phyloP scores from a whole-genome alignment of 2,329 filamentous ascomycete species.

The Passalora sequoiae region DNA sequence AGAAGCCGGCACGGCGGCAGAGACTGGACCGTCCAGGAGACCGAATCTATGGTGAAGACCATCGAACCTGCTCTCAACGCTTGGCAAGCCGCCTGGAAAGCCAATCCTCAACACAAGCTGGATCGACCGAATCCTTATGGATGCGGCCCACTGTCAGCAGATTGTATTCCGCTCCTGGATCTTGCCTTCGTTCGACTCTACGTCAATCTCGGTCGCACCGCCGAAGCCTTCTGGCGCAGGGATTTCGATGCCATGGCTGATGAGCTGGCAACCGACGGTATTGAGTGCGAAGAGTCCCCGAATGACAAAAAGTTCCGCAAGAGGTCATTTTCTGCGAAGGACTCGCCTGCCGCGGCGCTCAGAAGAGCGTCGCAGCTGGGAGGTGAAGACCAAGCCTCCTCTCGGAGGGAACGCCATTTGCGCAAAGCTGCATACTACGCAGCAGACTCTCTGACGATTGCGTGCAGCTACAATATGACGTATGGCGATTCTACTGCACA shows the following conservation, averaged over 20 bases:
- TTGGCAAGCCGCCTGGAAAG: constrained; percentile 90
- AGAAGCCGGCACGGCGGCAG: constrained; percentile 82
- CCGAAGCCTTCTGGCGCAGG: constrained; percentile 88
- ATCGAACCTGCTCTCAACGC: constrained; percentile 90
- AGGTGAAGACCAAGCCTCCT: constrained; percentile 38
- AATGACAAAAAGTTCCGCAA: constrained; percentile 7
- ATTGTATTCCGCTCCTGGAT: constrained; percentile 85
- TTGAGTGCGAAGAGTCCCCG: constrained; percentile 47
- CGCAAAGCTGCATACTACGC: constrained; percentile 95
- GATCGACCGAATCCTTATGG: constrained; percentile 82
- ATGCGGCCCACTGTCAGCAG: constrained; percentile 74
- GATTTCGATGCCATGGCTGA: constrained; percentile 90
- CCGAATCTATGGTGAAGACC: constrained; percentile 90
- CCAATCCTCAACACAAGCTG: constrained; percentile 75
- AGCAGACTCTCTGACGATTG: constrained; percentile 82
- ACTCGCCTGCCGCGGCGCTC: constrained; percentile 14
- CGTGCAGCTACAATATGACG: constrained; percentile 76
- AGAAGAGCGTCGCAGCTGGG: constrained; percentile 24
- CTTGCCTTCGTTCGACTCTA: constrained; percentile 88
- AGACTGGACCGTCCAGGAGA: constrained; percentile 86
- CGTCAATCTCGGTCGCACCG: constrained; percentile 85
- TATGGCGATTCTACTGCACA: constrained; percentile 78
- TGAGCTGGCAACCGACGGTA: constrained; percentile 72
- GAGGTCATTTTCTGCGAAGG: constrained; percentile 6
- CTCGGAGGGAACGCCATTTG: constrained; percentile 77